A percentile compares a stretch with the other conserved stretches of the same genome.
These are phyloP conservation scores for Pelargonium nanum DNA, from an alignment of 345 rosid species.

Conservation along the genomic window DNA sequence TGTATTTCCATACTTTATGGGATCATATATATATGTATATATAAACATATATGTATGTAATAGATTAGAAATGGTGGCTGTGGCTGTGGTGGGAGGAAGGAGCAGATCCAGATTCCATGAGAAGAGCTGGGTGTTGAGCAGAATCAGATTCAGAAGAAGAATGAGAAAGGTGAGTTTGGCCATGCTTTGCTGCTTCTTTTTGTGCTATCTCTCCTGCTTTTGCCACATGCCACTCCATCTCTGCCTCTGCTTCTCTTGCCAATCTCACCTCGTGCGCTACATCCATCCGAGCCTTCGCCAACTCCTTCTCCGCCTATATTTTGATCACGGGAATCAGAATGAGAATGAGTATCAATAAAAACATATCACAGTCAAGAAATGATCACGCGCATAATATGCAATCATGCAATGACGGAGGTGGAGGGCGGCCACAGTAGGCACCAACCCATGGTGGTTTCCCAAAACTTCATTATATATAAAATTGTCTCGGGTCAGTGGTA, in stretches of 20 bases:
- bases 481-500: too few species aligned
- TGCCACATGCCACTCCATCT: conserved; percentile 36
- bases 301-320: conserved; percentile 38
- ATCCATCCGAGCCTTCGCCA: conserved; percentile 30
- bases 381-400: too few species aligned
- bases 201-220: conserved; percentile 25
- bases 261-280: conserved; percentile 44
- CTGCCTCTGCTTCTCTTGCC: conserved; percentile 47
- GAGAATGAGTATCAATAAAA: too few species aligned
- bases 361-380: too few species aligned
- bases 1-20: too few species aligned
- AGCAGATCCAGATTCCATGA: background rate
- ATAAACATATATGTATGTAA: background rate
- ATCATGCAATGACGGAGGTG: too few species aligned
- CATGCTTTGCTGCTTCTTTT: conserved; percentile 18
- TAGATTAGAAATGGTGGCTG: background rate
- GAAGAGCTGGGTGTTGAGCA: background rate
- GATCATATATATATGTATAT: too few species aligned
- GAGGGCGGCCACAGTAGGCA: too few species aligned
- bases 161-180: background rate
- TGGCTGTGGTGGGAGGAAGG: background rate
- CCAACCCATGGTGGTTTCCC: too few species aligned
- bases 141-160: background rate
- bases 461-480: too few species aligned
- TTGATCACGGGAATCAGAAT: too few species aligned